Base-by-base conservation (phyloP, 73 alveolate genomes). In the Paraurostyla sp. region DNA sequence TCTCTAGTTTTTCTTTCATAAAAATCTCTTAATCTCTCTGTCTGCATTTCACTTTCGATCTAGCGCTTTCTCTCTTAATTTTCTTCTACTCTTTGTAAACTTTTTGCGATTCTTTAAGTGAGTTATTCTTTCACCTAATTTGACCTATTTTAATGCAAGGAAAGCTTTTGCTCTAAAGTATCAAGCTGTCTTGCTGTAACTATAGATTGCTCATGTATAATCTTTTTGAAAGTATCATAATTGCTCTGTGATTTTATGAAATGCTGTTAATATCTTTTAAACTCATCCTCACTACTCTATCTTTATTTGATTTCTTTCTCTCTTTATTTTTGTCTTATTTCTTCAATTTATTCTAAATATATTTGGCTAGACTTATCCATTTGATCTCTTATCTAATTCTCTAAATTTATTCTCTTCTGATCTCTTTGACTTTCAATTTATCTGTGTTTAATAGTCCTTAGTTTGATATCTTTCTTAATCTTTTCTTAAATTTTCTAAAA, bases 381-480 rank as follows among this genome's bases (percentile, higher is more conserved):
- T 3, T 15, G 54, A 33, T 18, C 29, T 6, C 40, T 46, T 4
- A 46, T 2, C 30, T 46, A 11, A 27, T 75, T 25, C 41, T 22
- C 18, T 11, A 46, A 6, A 2, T 4, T 7, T 22, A 46, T 4
- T 29, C 20, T 43, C 41, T 46, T 49, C 33, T 6, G 3, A 36
- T 75, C 75, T 49, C 87, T 75, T 46, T 48, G 4, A 16, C 16
- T 20, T 13, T 43, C 69, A 7, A 25, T 16, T 75, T 22, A 6
- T 38, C 25, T 6, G 4, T 46, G 4, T 43, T 32, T 75, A 4
- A 46, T 6, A 4, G 54, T 75, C n/a, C 48, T 36, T 22, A 46
- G 76, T 51, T 49, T 75, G 25, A 75, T 25, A 18, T 43, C 75
- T 46, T 75, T 75, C 73, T 75, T 75, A 4, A 48, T 2, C 30